Evolutionary conservation across 106 monocot genomes (phyloP), one percentile per base, ranked within the genome.

Genomic region (Platanthera guangdongensis): DNA sequence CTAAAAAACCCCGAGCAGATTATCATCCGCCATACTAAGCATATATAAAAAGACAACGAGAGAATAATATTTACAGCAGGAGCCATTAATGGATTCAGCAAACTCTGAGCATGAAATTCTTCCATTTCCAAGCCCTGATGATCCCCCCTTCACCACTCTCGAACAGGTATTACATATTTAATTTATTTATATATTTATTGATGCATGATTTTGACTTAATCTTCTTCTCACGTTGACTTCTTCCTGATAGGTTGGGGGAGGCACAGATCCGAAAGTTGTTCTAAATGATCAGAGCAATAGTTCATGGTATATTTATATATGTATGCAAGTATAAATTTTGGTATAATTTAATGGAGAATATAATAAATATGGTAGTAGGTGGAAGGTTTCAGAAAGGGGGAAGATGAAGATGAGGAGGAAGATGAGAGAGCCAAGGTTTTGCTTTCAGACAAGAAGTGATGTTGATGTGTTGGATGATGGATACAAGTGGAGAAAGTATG

Each of bases 401-500:
- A 92, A 89, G 80, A 67, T 83, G 74, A 92, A 92, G 81, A 75
- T 79, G 60, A 89, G 88, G 75, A 88, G 92, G 81, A 92, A 81
- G 81, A 85, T 89, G 79, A 88, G 92, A 57, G 89, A 88, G 62
- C 92, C 92, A 2, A 92, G 92, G 77, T 92, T 92, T 52, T 88
- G 92, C 77, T 92, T 92, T 76, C 92, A 92, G 74, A 92, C 92
- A 45, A 92, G 89, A 73, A 92, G 92, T 46, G 92, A 92, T 77
- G 76, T 92, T 4, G 92, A 92, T 83, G 88, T 92, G 11, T 72
- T 92, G 6, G 92, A 92, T 78, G 92, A 92, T 69, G 92, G 92
- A 6, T 92, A 92, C 78, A 91, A 88, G 73, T 91, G 91, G 91
- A 86, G 91, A 54, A 92, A 92, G 62, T 92, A 92, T 81, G 92